phyloP scores from a whole-genome alignment of 495 filamentous ascomycete species.

The Astrocystis sublimbata region DNA sequence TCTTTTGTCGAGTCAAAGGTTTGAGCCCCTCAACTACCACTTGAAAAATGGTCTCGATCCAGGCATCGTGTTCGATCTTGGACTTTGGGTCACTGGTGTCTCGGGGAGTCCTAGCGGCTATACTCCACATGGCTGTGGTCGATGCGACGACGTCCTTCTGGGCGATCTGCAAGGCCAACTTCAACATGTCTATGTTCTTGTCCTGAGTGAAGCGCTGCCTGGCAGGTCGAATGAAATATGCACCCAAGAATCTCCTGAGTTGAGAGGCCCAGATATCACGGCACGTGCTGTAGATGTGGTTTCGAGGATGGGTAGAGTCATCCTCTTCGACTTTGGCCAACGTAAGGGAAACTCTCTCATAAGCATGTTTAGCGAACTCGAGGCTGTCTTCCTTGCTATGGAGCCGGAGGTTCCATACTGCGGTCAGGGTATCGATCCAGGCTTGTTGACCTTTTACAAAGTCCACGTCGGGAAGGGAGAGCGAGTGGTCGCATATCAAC shows the following conservation, averaged over 20 bases:
- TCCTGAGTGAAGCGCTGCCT: conserved; percentile 55
- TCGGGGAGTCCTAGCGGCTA: conserved; percentile 58
- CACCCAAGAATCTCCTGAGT: conserved; percentile 65
- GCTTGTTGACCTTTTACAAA: conserved; percentile 31
- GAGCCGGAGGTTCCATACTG: conserved; percentile 47
- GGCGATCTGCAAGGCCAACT: conserved; percentile 35
- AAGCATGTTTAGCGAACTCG: conserved; percentile 44
- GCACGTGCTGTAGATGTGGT: conserved; percentile 8
- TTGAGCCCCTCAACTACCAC: conserved; percentile 29
- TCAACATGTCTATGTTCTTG: conserved; percentile 37
- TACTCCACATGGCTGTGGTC: conserved; percentile 55
- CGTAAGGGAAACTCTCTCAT: conserved; percentile 31
- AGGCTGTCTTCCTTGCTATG: conserved; percentile 39
- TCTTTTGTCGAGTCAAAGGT: conserved; percentile 12
- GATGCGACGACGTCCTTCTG: conserved; percentile 35
- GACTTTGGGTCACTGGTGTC: conserved; percentile 56
- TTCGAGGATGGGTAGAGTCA: conserved; percentile 22
- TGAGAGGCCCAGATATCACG: conserved; percentile 35
- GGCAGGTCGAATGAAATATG: conserved; percentile 69
- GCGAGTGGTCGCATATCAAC: conserved; percentile 36
- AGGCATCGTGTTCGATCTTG: conserved; percentile 57
- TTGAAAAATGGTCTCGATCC: conserved; percentile 68
- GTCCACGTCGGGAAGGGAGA: conserved; percentile 26
- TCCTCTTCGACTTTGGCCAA: conserved; percentile 34
- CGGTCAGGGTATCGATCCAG: conserved; percentile 41